phyloP scores from a whole-genome alignment of 2,329 filamentous ascomycete genomes.

The Fusarium sp. region DNA sequence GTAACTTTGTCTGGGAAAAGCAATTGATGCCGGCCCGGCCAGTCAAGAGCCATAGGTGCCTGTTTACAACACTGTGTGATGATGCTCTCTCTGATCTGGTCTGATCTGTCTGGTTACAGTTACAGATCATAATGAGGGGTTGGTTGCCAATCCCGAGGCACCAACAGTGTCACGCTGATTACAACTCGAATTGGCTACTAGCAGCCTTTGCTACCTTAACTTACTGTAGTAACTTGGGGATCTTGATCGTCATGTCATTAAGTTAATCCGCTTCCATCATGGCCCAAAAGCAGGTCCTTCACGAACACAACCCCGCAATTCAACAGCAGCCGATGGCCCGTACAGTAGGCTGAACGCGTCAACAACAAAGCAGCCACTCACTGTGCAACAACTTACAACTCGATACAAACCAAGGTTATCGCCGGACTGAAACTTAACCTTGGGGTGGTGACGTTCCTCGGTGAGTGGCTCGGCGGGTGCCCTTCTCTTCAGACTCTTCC shows the following conservation, averaged over 20 bases:
- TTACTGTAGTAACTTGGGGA: not conserved
- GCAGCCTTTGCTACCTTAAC: not conserved
- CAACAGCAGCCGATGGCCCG: conserved; percentile 15
- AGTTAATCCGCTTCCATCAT: conserved; percentile 25
- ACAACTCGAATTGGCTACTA: conserved; percentile 31
- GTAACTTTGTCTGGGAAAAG: not conserved
- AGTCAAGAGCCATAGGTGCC: not conserved
- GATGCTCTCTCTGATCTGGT: too few species aligned
- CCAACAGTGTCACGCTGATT: conserved; percentile 35
- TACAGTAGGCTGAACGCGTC: conserved; percentile 27
- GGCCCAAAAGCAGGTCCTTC: conserved; percentile 7
- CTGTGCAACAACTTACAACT: conserved; percentile 16
- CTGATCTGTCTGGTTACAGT: too few species aligned
- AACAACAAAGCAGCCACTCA: conserved; percentile 11
- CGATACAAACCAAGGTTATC: conserved; percentile 9
- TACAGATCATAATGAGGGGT: conserved; percentile 17
- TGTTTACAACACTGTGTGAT: not conserved
- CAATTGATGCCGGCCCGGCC: not conserved
- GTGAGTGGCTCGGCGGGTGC: conserved; percentile 43
- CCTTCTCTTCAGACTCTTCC: conserved; percentile 33
- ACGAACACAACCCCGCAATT: conserved; percentile 34
- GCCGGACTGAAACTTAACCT: conserved; percentile 39
- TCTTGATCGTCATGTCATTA: conserved; percentile 30
- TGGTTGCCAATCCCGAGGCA: conserved; percentile 31
- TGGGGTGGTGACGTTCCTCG: conserved; percentile 42